Percentiles rank a stretch among this genome's conserved stretches.
Evolutionary conservation across 371 early-diverging fungal species (phyloP).

Genomic region (Mortierella sp.): DNA sequence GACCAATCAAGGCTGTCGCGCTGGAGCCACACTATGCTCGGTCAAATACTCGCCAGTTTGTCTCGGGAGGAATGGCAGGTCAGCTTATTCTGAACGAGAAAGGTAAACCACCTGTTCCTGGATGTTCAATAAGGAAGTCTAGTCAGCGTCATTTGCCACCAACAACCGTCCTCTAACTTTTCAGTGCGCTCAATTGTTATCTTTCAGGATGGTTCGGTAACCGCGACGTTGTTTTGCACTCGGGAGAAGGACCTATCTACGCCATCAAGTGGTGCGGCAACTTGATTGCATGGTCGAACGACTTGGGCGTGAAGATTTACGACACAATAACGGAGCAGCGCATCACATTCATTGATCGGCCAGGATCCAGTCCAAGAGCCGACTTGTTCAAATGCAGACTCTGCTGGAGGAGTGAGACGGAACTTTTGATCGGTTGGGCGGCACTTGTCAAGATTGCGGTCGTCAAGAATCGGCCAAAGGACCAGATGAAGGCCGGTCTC

Average conservation of each 20-base stretch:
- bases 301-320: slow-evolving; percentile 88
- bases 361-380: slow-evolving; percentile 83
- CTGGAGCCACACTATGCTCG: slow-evolving; percentile 90
- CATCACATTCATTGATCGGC: slow-evolving; percentile 88
- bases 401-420: slow-evolving; percentile 85
- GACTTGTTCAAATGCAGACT: slow-evolving; percentile 91
- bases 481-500: slow-evolving; percentile 48
- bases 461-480: slow-evolving; percentile 68
- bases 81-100: slow-evolving; percentile 86
- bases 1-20: slow-evolving; percentile 92
- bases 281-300: slow-evolving; percentile 95
- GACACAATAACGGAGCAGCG: slow-evolving; percentile 77
- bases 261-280: slow-evolving; percentile 86
- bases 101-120: slow-evolving; percentile 56
- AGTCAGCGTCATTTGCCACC: neutral
- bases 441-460: slow-evolving; percentile 88
- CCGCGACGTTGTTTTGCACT: slow-evolving; percentile 81
- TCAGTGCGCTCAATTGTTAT: neutral
- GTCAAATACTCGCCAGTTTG: slow-evolving; percentile 79
- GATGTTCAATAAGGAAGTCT: neutral
- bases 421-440: slow-evolving; percentile 94
- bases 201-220: slow-evolving; percentile 68
- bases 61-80: slow-evolving; percentile 93
- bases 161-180: neutral
- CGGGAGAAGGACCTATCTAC: slow-evolving; percentile 91